Conservation (phyloP, 2,329 filamentous ascomycete species). For the Escovopsis weberi region DNA sequence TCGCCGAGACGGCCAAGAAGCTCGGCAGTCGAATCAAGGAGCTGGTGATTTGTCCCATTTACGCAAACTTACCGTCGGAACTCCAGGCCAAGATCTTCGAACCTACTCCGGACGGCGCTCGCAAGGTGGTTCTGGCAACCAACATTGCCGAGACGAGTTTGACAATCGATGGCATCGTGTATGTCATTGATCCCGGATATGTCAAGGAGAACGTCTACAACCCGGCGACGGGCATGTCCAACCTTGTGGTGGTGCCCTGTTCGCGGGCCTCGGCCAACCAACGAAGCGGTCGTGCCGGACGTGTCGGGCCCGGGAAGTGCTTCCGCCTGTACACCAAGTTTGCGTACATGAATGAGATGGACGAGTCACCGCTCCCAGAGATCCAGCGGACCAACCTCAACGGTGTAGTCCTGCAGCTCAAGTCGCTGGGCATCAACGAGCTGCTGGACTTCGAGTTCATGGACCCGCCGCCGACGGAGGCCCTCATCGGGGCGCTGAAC, state of each 20-base stretch:
- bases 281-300: slow-evolving; percentile 79
- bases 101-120: slow-evolving; percentile 67
- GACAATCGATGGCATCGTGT: slow-evolving; percentile 91
- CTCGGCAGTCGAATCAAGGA: slow-evolving; percentile 74
- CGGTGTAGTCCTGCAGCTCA: slow-evolving; percentile 69
- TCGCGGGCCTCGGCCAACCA: slow-evolving; percentile 89
- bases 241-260: slow-evolving; percentile 78
- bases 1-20: slow-evolving; percentile 76
- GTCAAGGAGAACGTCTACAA: slow-evolving; percentile 95
- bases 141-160: slow-evolving; percentile 95
- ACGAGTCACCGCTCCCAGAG: slow-evolving; percentile 82
- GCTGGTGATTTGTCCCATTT: slow-evolving; percentile 83
- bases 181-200: slow-evolving; percentile 90
- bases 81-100: slow-evolving; percentile 90
- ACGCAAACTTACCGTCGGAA: slow-evolving; percentile 83
- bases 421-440: slow-evolving; percentile 83
- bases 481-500: slow-evolving; percentile 77
- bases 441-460: slow-evolving; percentile 92
- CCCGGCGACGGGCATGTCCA: slow-evolving; percentile 81
- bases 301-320: slow-evolving; percentile 83
- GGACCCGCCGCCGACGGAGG: slow-evolving; percentile 81
- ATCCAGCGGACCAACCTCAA: slow-evolving; percentile 86
- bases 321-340: slow-evolving; percentile 90
- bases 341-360: slow-evolving; percentile 88
- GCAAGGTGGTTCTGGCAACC: slow-evolving; percentile 87